phyloP scores from a whole-genome alignment of 2,329 filamentous ascomycete species.

The Aspergillus phoenicis region DNA sequence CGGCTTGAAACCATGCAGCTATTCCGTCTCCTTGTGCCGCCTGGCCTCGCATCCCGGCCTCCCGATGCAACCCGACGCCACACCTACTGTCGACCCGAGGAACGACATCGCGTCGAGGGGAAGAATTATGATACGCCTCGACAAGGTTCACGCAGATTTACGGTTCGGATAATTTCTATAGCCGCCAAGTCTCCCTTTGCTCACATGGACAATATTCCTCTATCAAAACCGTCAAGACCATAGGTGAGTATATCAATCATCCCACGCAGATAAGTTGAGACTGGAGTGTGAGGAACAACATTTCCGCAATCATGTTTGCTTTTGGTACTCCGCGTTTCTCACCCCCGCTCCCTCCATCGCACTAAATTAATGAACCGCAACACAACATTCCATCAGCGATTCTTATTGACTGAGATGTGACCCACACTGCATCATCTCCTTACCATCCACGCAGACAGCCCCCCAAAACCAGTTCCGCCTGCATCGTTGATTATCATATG shows the following conservation, averaged over 20 bases:
- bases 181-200: too few species aligned
- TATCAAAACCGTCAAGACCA: background rate
- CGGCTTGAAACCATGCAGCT: background rate
- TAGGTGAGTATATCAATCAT: background rate
- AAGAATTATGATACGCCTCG: background rate
- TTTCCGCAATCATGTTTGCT: background rate
- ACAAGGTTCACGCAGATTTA: background rate
- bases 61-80: slow-evolving; percentile 2
- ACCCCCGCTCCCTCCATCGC: background rate
- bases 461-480: background rate
- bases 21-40: background rate
- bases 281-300: background rate
- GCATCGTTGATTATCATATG: background rate
- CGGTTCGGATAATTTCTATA: too few species aligned
- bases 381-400: background rate
- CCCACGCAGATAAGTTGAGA: background rate
- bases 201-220: background rate
- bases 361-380: background rate
- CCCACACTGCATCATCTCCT: background rate
- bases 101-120: background rate
- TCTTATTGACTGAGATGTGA: background rate
- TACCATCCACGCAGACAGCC: background rate
- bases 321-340: background rate
- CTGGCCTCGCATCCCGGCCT: background rate
- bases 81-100: background rate